Base-by-base conservation (phyloP, 257 asterid species). In the Fraxinus americana region DNA sequence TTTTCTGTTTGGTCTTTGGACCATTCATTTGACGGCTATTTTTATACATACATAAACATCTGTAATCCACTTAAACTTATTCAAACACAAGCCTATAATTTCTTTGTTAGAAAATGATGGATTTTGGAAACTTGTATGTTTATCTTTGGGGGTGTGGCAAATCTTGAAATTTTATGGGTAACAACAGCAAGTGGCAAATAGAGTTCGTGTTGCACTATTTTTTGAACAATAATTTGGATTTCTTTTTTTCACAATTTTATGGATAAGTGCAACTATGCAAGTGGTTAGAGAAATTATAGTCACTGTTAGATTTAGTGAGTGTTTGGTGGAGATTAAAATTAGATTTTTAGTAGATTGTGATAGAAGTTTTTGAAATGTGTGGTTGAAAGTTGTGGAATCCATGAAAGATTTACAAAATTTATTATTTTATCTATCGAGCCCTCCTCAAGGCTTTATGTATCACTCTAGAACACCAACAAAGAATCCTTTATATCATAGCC, bases 401-500 rank as follows among this genome's bases (percentile, higher is more conserved):
- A 4, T 39, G 2, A 39, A 39, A 1, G 82, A 85, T 85, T 69
- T 79, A 85, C 86, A 85, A 72, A 43, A 4, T 78, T 29, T 25
- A 9, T 43, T 75, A 71, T 65, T 52, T 5, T 50, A 38, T 77
- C 74, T 77, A 71, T 35, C 23, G 4, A 48, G 30, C 36, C 4
- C 4, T 41, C 17, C 48, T 41, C 0, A 30, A 7, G 7, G 19
- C 32, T 12, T 30, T 41, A 19, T 5, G 67, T 50, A 23, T 52
- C 32, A 50, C 38, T 76, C 84, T 61, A 95, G 78, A 95, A 95
- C 67, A 89, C 86, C 92, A 95, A 79, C 12, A 95, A 80, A 76
- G 88, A 77, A 30, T 93, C 94, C 89, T 90, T 90, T 3, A 87
- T 75, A 78, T 91, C 85, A 67, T 90, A 95, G 4, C 98, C 99